phyloP scores from a whole-genome alignment of 2,329 filamentous ascomycete species.

The Fusarium sp. region DNA sequence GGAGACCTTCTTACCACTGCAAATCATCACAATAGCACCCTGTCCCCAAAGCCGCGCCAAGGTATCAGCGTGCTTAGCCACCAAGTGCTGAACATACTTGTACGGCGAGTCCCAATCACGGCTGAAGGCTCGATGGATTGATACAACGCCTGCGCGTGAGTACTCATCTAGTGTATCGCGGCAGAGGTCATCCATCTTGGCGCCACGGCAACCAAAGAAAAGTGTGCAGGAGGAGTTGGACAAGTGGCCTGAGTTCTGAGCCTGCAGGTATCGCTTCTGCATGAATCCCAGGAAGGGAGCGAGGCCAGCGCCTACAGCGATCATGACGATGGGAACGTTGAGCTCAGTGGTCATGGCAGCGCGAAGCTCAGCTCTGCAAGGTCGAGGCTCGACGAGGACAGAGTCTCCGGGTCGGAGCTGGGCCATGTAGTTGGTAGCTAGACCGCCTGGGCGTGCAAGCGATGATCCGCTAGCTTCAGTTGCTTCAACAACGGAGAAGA shows the following conservation, averaged over 20 bases:
- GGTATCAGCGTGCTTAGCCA: background rate
- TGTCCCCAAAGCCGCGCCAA: background rate
- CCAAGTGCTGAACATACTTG: slow-evolving; percentile 2
- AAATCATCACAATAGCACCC: slow-evolving; percentile 1
- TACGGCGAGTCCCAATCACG: background rate
- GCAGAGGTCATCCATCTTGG: slow-evolving; percentile 2
- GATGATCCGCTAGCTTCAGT: background rate
- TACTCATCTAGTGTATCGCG: background rate
- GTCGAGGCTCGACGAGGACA: background rate
- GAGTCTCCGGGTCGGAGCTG: background rate
- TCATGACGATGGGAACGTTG: slow-evolving; percentile 4
- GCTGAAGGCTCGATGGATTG: background rate
- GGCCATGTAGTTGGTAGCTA: slow-evolving; percentile 8
- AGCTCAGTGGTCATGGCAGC: background rate
- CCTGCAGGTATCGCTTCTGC: background rate
- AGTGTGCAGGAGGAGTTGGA: background rate
- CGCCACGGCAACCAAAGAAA: background rate
- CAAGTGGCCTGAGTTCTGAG: background rate
- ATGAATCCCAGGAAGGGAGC: slow-evolving; percentile 3
- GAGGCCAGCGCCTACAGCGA: background rate
- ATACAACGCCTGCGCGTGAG: background rate
- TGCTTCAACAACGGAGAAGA: slow-evolving; percentile 2
- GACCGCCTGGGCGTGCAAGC: background rate
- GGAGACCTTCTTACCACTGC: slow-evolving; percentile 9
- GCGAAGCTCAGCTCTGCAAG: background rate